Base-by-base conservation (phyloP, 2,329 filamentous ascomycete genomes). In the Dactylellina drechsleri region DNA sequence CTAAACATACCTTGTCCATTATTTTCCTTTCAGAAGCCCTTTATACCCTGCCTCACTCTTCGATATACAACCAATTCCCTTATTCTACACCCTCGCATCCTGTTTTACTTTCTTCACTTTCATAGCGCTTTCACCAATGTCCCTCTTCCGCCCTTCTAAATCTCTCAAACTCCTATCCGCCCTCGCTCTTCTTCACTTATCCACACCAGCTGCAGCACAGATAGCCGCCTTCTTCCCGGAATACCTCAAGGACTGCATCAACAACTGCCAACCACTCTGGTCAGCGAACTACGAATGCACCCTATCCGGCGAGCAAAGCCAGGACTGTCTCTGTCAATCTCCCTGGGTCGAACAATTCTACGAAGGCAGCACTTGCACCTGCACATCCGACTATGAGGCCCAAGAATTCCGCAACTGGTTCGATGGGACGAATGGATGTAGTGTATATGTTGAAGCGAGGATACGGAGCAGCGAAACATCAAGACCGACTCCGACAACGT, bases 341-440 rank as follows among this genome's bases (percentile, higher is more conserved):
- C 36, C 31, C 5, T 68, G 45, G 43, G 71, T 75, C 6, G 64
- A 75, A 28, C 58, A 65, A 50, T 68, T 75, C 26, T 75, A 75
- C 53, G 64, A 75, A 40, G 71, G 71, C 36, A 40, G 58, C 43
- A 75, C 71, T 4, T 75, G 71, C 26, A 68, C 71, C n/a, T 75
- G 71, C 40, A 75, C 71, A 5, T 65, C 64, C 41, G 53, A 64
- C 16, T 75, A 59, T 56, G 71, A 75, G 26, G n/a, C 71, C 2
- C 58, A 62, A 16, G 71, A 75, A 36, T 75, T 75, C 58, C 59
- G 64, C 43, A 75, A 75, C 66, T 75, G 71, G 71, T 75, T 75
- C 50, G 57, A 75, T 23, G 71, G 71, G 1, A 75, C 64, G 18
- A 40, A 20, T 5, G 71, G 49, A 8, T 75, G 71, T 43, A 65